Evolutionary conservation across 225 moss, liverwort and hornwort species (phyloP).

Genomic region (Physcomitrellopsis africana): DNA sequence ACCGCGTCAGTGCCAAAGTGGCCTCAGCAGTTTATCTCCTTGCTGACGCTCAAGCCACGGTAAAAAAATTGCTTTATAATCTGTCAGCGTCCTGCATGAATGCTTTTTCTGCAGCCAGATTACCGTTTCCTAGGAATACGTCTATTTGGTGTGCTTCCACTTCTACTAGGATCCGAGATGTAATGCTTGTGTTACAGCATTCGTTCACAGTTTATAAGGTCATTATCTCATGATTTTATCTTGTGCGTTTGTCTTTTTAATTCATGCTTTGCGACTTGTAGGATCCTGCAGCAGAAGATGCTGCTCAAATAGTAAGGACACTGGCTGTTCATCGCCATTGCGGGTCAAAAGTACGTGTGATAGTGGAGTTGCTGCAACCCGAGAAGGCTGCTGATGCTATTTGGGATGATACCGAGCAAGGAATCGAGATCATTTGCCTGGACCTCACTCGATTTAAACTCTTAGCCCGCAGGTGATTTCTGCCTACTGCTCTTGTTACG

Average conservation of each 20-base stretch:
- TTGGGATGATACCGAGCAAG: slow-evolving; percentile 89
- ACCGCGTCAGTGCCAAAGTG: slow-evolving; percentile 92
- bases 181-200: slow-evolving; percentile 1
- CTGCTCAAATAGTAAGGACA: slow-evolving; percentile 91
- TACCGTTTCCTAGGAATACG: neutral
- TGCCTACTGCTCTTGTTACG: slow-evolving; percentile 9
- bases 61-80: slow-evolving; percentile 14
- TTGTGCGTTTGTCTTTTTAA: slow-evolving; percentile 5
- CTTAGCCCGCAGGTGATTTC: slow-evolving; percentile 80
- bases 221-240: slow-evolving; percentile 4
- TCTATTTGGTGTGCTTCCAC: neutral
- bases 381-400: slow-evolving; percentile 88
- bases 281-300: slow-evolving; percentile 90
- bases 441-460: slow-evolving; percentile 89
- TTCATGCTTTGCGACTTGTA: slow-evolving; percentile 29
- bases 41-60: slow-evolving; percentile 83
- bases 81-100: neutral
- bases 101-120: neutral
- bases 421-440: slow-evolving; percentile 93
- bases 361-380: slow-evolving; percentile 91
- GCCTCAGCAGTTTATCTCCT: slow-evolving; percentile 88
- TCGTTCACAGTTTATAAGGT: neutral
- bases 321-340: slow-evolving; percentile 84
- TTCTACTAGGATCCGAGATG: neutral
- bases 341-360: slow-evolving; percentile 74